Percentiles rank a stretch among this genome's conserved stretches.
Evolutionary conservation across 805 yeast species (phyloP).

Genomic region (Candida maris): DNA sequence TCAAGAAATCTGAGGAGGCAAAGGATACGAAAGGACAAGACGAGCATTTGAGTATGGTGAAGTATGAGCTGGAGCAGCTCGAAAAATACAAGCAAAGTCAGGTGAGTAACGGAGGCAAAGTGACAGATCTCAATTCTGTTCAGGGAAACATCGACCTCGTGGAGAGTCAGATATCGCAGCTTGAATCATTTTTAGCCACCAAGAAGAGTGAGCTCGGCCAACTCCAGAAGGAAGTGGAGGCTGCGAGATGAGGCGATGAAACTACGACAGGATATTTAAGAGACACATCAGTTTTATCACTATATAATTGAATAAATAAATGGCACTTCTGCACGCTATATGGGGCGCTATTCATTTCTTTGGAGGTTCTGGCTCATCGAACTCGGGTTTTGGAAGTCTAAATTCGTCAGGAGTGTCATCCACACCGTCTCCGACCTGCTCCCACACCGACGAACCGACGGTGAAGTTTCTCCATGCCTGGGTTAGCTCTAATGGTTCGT

Average conservation of each 20-base stretch:
- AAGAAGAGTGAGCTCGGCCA: constrained; percentile 59
- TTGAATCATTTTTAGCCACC: constrained; percentile 62
- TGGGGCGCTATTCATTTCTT: constrained; percentile 25
- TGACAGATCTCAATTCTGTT: constrained; percentile 46
- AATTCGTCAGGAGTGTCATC: constrained; percentile 79
- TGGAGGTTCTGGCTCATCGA: constrained; percentile 41
- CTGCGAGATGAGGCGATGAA: constrained; percentile 2
- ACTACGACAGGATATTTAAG: neutral
- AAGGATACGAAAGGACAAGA: constrained; percentile 34
- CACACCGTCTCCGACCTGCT: constrained; percentile 83
- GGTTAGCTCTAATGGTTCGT: constrained; percentile 86
- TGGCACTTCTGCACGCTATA: no score
- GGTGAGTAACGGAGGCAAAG: constrained; percentile 37
- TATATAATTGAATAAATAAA: constrained; percentile 12
- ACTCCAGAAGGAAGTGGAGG: constrained; percentile 38
- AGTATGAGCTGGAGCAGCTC: constrained; percentile 75
- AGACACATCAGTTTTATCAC: constrained; percentile 19
- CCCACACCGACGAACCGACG: constrained; percentile 88
- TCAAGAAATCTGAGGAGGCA: constrained; percentile 52
- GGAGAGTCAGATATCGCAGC: constrained; percentile 68
- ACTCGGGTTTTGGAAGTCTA: constrained; percentile 81
- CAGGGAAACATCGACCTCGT: constrained; percentile 63
- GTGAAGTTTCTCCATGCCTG: constrained; percentile 91
- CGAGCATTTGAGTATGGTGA: constrained; percentile 30
- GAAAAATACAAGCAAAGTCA: constrained; percentile 71